Evolutionary conservation across 805 yeast species (phyloP).

Genomic region (Suhomyces xylopsoci): DNA sequence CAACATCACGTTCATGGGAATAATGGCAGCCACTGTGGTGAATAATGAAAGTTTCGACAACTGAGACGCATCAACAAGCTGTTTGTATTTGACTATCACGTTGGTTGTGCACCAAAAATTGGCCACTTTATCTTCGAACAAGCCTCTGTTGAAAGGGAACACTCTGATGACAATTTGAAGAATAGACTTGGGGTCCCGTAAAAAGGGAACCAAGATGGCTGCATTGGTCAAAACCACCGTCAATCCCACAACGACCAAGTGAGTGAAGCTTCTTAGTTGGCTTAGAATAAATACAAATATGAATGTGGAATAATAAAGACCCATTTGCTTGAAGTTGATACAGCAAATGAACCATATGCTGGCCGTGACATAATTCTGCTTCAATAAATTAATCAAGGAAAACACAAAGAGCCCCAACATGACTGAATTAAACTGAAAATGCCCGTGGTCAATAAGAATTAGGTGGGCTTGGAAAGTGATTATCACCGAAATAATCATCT

Average conservation of each 20-base stretch:
- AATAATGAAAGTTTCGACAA: constrained; percentile 57
- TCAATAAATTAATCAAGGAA: constrained; percentile 62
- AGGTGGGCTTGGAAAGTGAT: constrained; percentile 83
- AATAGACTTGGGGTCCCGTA: constrained; percentile 31
- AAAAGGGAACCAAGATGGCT: constrained; percentile 53
- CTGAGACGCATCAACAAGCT: constrained; percentile 49
- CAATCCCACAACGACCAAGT: constrained; percentile 60
- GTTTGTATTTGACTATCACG: constrained; percentile 66
- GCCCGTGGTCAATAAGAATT: constrained; percentile 91
- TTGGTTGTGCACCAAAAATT: constrained; percentile 97
- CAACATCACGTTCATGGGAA: constrained; percentile 19
- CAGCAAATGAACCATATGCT: constrained; percentile 76
- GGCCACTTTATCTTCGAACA: constrained; percentile 96
- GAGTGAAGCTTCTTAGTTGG: constrained; percentile 38
- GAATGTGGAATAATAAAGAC: constrained; percentile 86
- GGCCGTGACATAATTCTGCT: constrained; percentile 63
- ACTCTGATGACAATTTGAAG: constrained; percentile 63
- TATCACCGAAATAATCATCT: constrained; percentile 70
- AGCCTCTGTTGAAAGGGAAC: constrained; percentile 89
- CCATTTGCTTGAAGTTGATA: constrained; percentile 91
- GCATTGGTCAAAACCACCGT: constrained; percentile 57
- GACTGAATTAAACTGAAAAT: constrained; percentile 91
- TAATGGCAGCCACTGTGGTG: constrained; percentile 44
- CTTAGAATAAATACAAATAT: constrained; percentile 80
- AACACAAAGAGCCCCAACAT: constrained; percentile 85